Conservation (phyloP, 2,329 filamentous ascomycete species). For the Cryphonectria parasitica region DNA sequence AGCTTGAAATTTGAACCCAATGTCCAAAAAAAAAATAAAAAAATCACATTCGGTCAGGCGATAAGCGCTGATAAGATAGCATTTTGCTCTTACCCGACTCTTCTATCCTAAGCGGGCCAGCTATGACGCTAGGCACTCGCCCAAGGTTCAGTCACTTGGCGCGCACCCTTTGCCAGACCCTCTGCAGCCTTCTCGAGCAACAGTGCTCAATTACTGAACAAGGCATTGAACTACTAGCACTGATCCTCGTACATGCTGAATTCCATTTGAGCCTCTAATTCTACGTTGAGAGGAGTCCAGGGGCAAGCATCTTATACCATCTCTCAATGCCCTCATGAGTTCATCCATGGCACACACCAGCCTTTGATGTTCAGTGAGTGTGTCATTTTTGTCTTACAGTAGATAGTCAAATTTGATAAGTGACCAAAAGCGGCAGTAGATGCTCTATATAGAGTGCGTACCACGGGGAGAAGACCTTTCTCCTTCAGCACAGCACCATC, state of each 20-base stretch:
- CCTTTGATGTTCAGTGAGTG: neutral
- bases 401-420: neutral
- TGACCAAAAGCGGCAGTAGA: neutral
- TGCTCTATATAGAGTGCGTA: too few species aligned
- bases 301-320: neutral
- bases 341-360: neutral
- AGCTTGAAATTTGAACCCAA: neutral
- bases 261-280: neutral
- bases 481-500: too few species aligned
- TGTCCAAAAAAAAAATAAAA: conserved; percentile 8
- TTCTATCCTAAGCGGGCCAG: neutral
- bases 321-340: neutral
- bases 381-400: neutral
- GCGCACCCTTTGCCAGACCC: too few species aligned
- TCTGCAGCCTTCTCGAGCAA: too few species aligned
- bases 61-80: conserved; percentile 14
- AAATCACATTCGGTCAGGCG: conserved; percentile 3
- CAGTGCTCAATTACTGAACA: too few species aligned
- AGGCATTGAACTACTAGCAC: neutral
- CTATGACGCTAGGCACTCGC: conserved; percentile 6
- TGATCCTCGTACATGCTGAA: too few species aligned
- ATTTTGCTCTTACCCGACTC: neutral
- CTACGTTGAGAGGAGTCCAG: neutral
- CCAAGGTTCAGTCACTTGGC: neutral
- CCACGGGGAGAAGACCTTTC: too few species aligned